Conservation (phyloP, 2,329 filamentous ascomycete genomes). For the Ophiobolus disseminans region DNA sequence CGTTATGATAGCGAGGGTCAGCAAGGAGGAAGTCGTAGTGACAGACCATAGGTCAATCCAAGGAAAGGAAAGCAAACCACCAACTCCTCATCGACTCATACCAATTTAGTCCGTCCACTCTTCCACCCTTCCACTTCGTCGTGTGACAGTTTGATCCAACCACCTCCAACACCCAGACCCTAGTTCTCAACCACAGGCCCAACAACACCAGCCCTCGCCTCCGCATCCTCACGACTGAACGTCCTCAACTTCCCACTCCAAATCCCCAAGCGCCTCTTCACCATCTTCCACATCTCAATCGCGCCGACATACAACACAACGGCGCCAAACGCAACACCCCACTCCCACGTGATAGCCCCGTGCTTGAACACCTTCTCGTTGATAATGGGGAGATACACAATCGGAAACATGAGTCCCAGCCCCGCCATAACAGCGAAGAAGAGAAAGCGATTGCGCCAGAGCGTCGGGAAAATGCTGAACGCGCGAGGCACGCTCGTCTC, state of each 20-base stretch:
- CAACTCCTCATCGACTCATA: background rate
- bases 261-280: constrained; percentile 49
- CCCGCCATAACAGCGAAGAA: constrained; percentile 53
- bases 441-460: constrained; percentile 54
- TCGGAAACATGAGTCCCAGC: constrained; percentile 52
- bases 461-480: constrained; percentile 48
- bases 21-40: constrained; percentile 1
- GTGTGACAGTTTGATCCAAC: constrained; percentile 8
- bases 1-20: too few species aligned
- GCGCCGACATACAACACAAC: constrained; percentile 51
- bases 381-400: constrained; percentile 56
- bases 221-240: constrained; percentile 44
- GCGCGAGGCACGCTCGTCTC: constrained; percentile 26
- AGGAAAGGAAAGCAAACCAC: constrained; percentile 2
- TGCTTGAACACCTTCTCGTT: constrained; percentile 57
- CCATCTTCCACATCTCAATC: constrained; percentile 56
- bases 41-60: constrained; percentile 19
- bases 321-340: constrained; percentile 53
- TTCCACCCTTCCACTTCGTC: background rate
- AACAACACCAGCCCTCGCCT: constrained; percentile 39
- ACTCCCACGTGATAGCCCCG: constrained; percentile 53
- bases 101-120: background rate
- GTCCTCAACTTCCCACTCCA: constrained; percentile 42
- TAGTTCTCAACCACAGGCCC: constrained; percentile 23
- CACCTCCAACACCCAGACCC: background rate